Conservation (phyloP, 805 yeast genomes). For the Lipomyces oligophaga region DNA sequence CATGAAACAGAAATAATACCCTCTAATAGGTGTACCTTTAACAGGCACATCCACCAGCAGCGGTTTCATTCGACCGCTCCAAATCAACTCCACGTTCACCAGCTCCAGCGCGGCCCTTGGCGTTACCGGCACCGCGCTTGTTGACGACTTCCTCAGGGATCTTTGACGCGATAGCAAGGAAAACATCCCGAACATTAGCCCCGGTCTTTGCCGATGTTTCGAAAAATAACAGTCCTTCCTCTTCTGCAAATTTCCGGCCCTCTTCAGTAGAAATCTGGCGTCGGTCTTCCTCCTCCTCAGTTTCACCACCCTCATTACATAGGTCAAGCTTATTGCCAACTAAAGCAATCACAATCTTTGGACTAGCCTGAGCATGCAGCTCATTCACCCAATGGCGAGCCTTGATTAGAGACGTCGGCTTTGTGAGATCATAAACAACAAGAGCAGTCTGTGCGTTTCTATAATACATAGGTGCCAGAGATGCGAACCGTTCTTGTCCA, state of each 20-base stretch:
- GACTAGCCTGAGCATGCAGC: constrained; percentile 90
- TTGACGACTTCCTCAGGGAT: constrained; percentile 54
- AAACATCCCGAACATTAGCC: constrained; percentile 83
- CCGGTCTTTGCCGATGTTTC: constrained; percentile 95
- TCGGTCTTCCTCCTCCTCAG: constrained; percentile 28
- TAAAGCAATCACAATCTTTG: constrained; percentile 84
- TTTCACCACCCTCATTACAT: constrained; percentile 44
- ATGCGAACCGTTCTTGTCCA: constrained; percentile 95
- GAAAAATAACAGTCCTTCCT: constrained; percentile 83
- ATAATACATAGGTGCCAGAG: constrained; percentile 95
- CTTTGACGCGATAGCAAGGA: constrained; percentile 81
- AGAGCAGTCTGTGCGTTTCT: constrained; percentile 96
- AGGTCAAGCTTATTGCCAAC: constrained; percentile 92
- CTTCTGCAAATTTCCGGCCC: constrained; percentile 82
- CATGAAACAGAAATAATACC: not conserved
- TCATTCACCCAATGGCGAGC: constrained; percentile 99
- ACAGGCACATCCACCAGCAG: constrained; percentile 27
- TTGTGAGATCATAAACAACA: constrained; percentile 92
- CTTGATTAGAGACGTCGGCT: constrained; percentile 89
- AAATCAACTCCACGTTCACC: constrained; percentile 28
- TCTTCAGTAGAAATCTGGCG: constrained; percentile 83
- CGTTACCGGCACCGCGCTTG: constrained; percentile 25
- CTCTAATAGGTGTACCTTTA: constrained; percentile 2
- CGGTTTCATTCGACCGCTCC: constrained; percentile 19
- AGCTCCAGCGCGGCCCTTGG: constrained; percentile 24